Evolutionary conservation across 1,284 basidiomycete genomes (phyloP), one percentile per base, ranked within the genome.

Genomic region (Ganoderma lingzhi): DNA sequence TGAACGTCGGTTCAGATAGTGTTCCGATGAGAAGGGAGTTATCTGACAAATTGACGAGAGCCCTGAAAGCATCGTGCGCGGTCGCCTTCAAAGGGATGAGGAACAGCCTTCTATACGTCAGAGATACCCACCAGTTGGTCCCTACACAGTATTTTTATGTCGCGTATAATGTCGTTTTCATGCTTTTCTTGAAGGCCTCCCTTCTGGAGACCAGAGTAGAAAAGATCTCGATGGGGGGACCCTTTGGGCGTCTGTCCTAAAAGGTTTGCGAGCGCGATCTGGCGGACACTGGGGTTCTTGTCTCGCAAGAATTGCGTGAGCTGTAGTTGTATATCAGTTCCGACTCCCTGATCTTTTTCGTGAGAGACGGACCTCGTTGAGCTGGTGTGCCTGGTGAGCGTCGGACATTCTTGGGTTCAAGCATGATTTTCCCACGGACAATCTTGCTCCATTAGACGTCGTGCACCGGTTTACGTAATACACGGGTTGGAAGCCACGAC

Each of bases 61-160:
- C 96, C 73, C 93, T 92, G 79, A 99, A 94, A 0, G 97, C 97
- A 83, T 98, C 96, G 78, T 99, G 97, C 0, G 97, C 95, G 61
- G 96, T 91, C 67, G 91, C 87, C 96, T 97, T 74, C 32, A 73
- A 65, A 5, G 5, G 32, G 4, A 15, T 58, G 55, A 28, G 69
- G 68, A 37, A 42, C 23, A 30, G 14, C 15, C 35, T 19, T 37
- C 32, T 10, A 19, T n/a, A 5, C 6, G 2, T 28, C 59, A 30
- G 12, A 14, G 14, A 23, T 28, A 23, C 59, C 10, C 78, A 94
- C 94, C 64, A 93, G 85, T 78, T 96, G 94, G 80, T 98, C 96
- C 74, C 93, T 83, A 80, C 96, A 97, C 62, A 98, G 82, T 0
- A 92, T 79, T 79, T 96, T 96, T 70, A 98, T 79, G 82, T 96